Evolutionary conservation across 1,139 yeast species (phyloP), one percentile per base, ranked within the genome.

Genomic region (Citeromyces hawaiiensis): DNA sequence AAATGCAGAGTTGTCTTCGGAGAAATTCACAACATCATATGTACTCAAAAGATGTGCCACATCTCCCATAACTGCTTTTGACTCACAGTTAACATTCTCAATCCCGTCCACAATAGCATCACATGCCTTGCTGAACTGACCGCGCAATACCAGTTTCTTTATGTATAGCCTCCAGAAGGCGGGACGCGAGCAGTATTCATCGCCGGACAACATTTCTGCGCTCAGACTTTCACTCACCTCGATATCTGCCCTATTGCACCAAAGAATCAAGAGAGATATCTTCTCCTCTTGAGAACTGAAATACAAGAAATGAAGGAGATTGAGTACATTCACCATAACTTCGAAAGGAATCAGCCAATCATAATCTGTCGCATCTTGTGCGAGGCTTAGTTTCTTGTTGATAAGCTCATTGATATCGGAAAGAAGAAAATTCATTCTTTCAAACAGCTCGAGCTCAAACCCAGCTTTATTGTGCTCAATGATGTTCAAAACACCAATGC

Each of bases 191-290:
- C 67, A 35, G n/a, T 37, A 37, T 35, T 59, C 59, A 5, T 66
- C 65, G 4, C 59, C 57, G 23, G 56, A 51, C 47, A 70, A 56
- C 57, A 72, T 66, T n/a, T 61, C 62, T 34, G 68, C 62, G 1
- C 70, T 63, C 37, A 70, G 56, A 16, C 66, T 72, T 17, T 61
- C 60, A 39, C 66, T 71, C 2, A 87, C 86, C 46, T 73, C 65
- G 10, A 68, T 65, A 50, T 80, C 86, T 36, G 77, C 75, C 43
- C 74, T 64, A 51, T 82, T 82, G 29, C 79, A 64, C 91, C 91
- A 82, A 40, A 63, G 66, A 13, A 67, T 56, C 36, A 76, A 55
- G 15, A 63, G 52, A 27, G 66, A 68, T 2, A 78, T 73, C 39
- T 63, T 68, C 35, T 63, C 62, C 35, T 61, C 64, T 2, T 63